Percentiles rank a stretch among this genome's conserved stretches.
These are phyloP conservation scores for Aegle marmelos DNA, from an alignment of 345 rosid species.

Conservation along the genomic window DNA sequence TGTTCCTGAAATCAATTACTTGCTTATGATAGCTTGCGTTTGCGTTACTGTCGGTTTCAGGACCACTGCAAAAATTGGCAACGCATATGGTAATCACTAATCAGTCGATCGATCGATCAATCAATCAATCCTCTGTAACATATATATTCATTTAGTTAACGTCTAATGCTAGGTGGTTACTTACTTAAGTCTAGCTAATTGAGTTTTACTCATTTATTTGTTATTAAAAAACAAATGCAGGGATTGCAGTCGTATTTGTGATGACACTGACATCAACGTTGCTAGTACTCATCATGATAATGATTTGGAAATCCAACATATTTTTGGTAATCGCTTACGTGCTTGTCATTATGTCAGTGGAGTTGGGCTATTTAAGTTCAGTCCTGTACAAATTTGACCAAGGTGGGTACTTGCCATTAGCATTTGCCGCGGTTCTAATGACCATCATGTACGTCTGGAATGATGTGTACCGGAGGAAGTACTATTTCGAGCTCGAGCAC, in stretches of 20 bases:
- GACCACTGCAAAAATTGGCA: constrained; percentile 40
- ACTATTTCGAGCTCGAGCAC: constrained; percentile 42
- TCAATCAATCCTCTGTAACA: too few species aligned
- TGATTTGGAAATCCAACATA: constrained; percentile 49
- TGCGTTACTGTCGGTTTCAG: constrained; percentile 46
- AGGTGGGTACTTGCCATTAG: constrained; percentile 50
- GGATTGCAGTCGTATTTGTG: constrained; percentile 48
- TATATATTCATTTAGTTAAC: too few species aligned
- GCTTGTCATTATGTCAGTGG: constrained; percentile 22
- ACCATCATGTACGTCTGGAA: constrained; percentile 44
- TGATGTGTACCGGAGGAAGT: constrained; percentile 33
- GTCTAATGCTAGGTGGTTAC: too few species aligned
- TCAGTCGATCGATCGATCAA: too few species aligned
- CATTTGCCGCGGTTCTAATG: constrained; percentile 29
- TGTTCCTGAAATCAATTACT: constrained; percentile 46
- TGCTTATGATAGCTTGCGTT: constrained; percentile 49
- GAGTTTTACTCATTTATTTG: background rate
- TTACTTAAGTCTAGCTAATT: background rate
- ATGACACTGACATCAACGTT: constrained; percentile 38
- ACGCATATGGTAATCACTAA: constrained; percentile 49
- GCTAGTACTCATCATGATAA: constrained; percentile 46
- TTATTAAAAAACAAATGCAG: constrained; percentile 10
- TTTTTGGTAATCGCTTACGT: constrained; percentile 29
- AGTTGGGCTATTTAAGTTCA: constrained; percentile 39
- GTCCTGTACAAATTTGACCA: constrained; percentile 41